Evolutionary conservation across 1,139 yeast species (phyloP).

Genomic region (Yamadazyma dushanensis): DNA sequence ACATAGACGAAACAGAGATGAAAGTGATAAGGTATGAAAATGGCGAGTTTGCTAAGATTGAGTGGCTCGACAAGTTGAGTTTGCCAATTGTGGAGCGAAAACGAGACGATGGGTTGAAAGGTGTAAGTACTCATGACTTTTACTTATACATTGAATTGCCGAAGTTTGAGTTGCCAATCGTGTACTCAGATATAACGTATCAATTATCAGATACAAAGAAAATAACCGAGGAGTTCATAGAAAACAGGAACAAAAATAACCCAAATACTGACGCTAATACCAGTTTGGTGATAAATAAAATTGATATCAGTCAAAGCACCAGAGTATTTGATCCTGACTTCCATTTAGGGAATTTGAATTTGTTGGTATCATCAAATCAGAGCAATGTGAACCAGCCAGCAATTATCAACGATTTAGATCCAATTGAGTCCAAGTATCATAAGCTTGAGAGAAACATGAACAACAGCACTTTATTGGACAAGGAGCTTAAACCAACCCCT

Average conservation of each 20-base stretch:
- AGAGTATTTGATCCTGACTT: constrained; percentile 44
- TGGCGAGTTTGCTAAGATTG: constrained; percentile 60
- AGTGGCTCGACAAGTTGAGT: constrained; percentile 78
- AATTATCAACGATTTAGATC: constrained; percentile 24
- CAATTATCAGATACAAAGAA: constrained; percentile 16
- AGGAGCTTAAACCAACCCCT: constrained; percentile 86
- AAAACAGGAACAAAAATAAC: constrained; percentile 6
- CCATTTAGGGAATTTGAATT: constrained; percentile 18
- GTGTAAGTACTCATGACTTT: constrained; percentile 22
- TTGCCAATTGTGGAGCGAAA: constrained; percentile 42
- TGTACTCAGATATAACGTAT: constrained; percentile 61
- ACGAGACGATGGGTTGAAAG: constrained; percentile 35
- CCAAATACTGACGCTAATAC: constrained; percentile 16
- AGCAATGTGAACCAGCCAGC: constrained; percentile 1
- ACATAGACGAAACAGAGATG: constrained; percentile 45
- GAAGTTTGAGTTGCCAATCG: constrained; percentile 77
- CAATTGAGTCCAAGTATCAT: constrained; percentile 85
- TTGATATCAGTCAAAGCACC: constrained; percentile 29
- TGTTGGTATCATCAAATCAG: not conserved
- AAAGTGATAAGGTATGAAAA: constrained; percentile 64
- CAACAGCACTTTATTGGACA: constrained; percentile 73
- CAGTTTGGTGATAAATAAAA: constrained; percentile 33
- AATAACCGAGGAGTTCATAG: constrained; percentile 9
- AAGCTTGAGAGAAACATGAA: constrained; percentile 76
- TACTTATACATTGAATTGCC: constrained; percentile 68